These are phyloP conservation scores for Suillus lakei DNA, from an alignment of 768 basidiomycete genomes.

Conservation along the genomic window DNA sequence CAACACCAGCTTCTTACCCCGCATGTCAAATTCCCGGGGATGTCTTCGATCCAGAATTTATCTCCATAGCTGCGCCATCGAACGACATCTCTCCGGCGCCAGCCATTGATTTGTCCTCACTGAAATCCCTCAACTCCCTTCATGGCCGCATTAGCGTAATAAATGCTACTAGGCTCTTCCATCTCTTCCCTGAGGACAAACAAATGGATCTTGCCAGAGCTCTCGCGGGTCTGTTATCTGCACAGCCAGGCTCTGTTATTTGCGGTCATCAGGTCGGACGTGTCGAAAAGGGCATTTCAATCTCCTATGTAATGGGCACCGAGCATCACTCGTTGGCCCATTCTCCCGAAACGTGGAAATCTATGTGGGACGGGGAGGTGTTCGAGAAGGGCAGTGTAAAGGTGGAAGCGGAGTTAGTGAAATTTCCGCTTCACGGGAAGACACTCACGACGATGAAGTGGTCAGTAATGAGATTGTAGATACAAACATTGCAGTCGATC, in stretches of 20 bases:
- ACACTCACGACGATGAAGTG: background rate
- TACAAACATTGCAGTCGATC: background rate
- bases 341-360: constrained; percentile 20
- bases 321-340: constrained; percentile 13
- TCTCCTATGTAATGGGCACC: background rate
- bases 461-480: background rate
- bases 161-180: constrained; percentile 54
- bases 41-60: constrained; percentile 49
- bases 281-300: constrained; percentile 15
- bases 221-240: constrained; percentile 34
- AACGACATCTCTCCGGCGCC: constrained; percentile 26
- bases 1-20: constrained; percentile 56
- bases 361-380: constrained; percentile 22
- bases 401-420: constrained; percentile 27
- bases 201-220: constrained; percentile 33
- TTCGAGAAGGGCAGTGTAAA: constrained; percentile 40
- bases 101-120: constrained; percentile 32
- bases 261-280: constrained; percentile 32
- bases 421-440: background rate
- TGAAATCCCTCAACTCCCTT: constrained; percentile 52
- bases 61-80: constrained; percentile 40
- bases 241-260: constrained; percentile 35
- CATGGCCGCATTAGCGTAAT: constrained; percentile 55
- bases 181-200: constrained; percentile 35
- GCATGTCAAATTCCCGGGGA: constrained; percentile 60